Base-by-base conservation (phyloP, 2,329 filamentous ascomycete species). In the Nakataea oryzae region DNA sequence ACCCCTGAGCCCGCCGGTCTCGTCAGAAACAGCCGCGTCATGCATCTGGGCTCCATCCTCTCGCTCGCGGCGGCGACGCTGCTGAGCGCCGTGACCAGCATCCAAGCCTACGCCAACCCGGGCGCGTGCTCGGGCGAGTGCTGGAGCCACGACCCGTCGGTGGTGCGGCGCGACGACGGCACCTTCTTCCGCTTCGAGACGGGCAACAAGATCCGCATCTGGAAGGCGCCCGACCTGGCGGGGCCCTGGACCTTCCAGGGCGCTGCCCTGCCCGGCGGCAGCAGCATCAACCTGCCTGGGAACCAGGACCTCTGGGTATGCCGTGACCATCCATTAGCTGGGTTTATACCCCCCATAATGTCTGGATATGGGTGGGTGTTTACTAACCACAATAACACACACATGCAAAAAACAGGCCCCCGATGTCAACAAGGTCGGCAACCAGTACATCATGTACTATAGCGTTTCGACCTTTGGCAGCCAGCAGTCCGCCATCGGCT, bases 371-470 rank as follows among this genome's bases (percentile, higher is more conserved):
- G n/a, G n/a, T n/a, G n/a, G n/a, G n/a, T n/a, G 57, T 34, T 56
- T 58, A 26, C 29, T 28, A 12, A 28, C 11, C 11, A 24, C 5
- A 54, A 54, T 7, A 54, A 5, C 21, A 54, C 21, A 54, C 5
- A 54, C 5, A 6, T n/a, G 6, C 21, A n/a, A 24, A 21, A 57
- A 24, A 41, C n/a, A 41, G 84, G 86, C 87, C 2, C 87, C 87
- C 0, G 86, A 89, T 66, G 82, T 86, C 14, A 72, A 75, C n/a
- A 73, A 81, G 21, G 77, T 89, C 24, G 81, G 80, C 64, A 75
- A 73, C 62, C 76, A 76, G 1, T 89, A 87, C 74, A 81, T 87
- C 66, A 80, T 89, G 28, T 88, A 86, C 78, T 87, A 89, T 71
- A 76, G 81, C 3, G 84, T 87, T 21, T 85, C 81, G 32, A 75